A percentile compares a stretch with the other conserved stretches of the same genome.
Conservation (phyloP, 2,329 filamentous ascomycete species). For the Alternaria postmessia region DNA sequence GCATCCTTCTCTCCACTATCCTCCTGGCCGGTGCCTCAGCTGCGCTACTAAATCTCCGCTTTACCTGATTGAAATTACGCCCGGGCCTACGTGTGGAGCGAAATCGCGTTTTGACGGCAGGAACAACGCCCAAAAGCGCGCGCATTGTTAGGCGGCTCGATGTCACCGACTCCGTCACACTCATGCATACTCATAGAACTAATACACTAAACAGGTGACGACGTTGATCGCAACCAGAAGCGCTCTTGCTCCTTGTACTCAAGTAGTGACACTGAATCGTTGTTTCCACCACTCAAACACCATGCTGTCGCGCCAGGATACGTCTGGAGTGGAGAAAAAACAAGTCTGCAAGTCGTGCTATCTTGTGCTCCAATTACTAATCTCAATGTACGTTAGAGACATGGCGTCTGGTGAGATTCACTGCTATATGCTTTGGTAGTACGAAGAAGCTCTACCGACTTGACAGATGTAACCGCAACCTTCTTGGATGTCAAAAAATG, state of each 20-base stretch:
- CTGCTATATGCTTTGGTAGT: not conserved
- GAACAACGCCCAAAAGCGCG: not conserved
- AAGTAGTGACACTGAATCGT: not conserved
- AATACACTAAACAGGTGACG: not conserved
- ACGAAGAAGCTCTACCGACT: not conserved
- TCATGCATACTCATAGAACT: not conserved
- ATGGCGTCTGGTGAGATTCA: not conserved
- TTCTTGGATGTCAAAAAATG: not conserved
- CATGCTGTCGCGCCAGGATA: not conserved
- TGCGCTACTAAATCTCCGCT: not conserved
- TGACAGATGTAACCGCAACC: not conserved
- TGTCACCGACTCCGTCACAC: not conserved
- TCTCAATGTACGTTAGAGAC: not conserved
- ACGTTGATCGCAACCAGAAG: slow-evolving; percentile 4
- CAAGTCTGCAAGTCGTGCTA: not conserved
- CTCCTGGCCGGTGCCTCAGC: not conserved
- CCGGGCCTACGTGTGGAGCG: not conserved
- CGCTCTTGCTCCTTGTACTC: not conserved
- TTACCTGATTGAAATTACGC: not conserved
- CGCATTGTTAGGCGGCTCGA: not conserved
- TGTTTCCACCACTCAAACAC: slow-evolving; percentile 4
- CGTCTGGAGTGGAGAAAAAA: not conserved
- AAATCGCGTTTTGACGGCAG: not conserved
- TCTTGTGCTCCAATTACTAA: not conserved
- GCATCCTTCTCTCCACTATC: not conserved